These are phyloP conservation scores for Ormosia semicastrata DNA, from an alignment of 306 rosid genomes.

Conservation along the genomic window DNA sequence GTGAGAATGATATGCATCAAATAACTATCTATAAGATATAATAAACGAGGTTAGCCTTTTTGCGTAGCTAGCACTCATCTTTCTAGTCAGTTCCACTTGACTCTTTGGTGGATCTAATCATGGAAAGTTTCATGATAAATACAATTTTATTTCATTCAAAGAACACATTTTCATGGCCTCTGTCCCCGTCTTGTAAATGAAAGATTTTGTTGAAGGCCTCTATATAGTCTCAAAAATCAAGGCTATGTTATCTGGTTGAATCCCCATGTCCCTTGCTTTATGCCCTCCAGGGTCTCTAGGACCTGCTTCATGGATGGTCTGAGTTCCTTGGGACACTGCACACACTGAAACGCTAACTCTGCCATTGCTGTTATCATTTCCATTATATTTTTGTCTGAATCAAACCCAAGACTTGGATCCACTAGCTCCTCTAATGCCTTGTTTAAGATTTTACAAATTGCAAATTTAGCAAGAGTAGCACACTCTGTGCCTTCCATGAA, in stretches of 20 bases:
- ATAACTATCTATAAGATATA: too few relatives aligned
- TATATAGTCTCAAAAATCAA: too few relatives aligned
- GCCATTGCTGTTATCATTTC: constrained; percentile 46
- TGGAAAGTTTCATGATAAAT: too few relatives aligned
- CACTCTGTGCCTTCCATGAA: background rate
- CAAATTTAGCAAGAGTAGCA: constrained; percentile 30
- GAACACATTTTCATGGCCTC: too few relatives aligned
- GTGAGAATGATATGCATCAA: too few relatives aligned
- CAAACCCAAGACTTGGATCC: constrained; percentile 45
- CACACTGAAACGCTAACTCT: constrained; percentile 66
- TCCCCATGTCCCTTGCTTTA: constrained; percentile 23
- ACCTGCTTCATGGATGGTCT: constrained; percentile 65
- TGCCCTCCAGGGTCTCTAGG: constrained; percentile 37
- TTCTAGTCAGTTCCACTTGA: too few relatives aligned
- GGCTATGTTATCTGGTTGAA: constrained; percentile 22
- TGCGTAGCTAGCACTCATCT: too few relatives aligned
- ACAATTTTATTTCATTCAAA: too few relatives aligned
- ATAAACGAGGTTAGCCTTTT: too few relatives aligned
- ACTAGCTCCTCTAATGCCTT: constrained; percentile 42
- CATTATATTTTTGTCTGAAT: constrained; percentile 24
- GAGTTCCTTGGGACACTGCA: constrained; percentile 49
- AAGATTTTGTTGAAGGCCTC: background rate
- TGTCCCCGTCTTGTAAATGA: too few relatives aligned
- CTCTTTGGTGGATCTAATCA: too few relatives aligned
- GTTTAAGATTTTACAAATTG: constrained; percentile 45